Evolutionary conservation across 352 stramenopile genomes (phyloP).

Genomic region (Phytophthora citricola): DNA sequence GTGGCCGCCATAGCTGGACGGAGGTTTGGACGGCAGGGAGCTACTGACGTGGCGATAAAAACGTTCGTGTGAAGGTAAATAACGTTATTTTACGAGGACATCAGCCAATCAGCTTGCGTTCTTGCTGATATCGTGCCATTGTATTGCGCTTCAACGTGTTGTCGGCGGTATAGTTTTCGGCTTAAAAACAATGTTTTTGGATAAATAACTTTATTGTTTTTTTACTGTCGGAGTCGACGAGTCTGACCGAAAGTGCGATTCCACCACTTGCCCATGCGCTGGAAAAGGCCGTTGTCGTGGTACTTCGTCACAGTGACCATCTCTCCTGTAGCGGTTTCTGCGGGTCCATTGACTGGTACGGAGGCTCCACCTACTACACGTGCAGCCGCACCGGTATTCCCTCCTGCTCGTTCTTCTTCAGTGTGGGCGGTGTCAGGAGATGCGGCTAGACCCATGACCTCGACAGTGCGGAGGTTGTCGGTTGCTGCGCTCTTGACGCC

Average conservation of each 20-base stretch:
- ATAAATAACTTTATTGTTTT: background rate
- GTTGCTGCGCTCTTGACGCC: conserved; percentile 5
- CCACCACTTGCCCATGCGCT: conserved; percentile 20
- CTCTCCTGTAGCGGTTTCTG: background rate
- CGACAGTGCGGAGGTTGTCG: conserved; percentile 2
- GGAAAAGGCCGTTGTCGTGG: conserved; percentile 9
- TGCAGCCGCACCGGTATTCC: background rate
- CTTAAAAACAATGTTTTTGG: background rate
- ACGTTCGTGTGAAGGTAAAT: too few species aligned
- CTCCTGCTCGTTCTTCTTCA: conserved; percentile 13
- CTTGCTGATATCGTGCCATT: too few species aligned
- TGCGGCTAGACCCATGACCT: background rate
- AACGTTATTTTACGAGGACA: too few species aligned
- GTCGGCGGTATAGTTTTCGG: background rate
- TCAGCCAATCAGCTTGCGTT: too few species aligned
- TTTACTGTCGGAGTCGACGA: conserved; percentile 14
- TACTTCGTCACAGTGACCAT: conserved; percentile 16
- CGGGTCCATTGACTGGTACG: background rate
- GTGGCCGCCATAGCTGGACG: conserved; percentile 3
- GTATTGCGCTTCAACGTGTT: background rate
- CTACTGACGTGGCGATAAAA: background rate
- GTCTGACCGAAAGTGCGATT: background rate
- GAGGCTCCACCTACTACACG: conserved; percentile 3
- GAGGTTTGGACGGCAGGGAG: background rate
- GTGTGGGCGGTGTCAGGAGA: background rate